phyloP scores from a whole-genome alignment of 2,329 filamentous ascomycete species.

The Fusarium sp. region DNA sequence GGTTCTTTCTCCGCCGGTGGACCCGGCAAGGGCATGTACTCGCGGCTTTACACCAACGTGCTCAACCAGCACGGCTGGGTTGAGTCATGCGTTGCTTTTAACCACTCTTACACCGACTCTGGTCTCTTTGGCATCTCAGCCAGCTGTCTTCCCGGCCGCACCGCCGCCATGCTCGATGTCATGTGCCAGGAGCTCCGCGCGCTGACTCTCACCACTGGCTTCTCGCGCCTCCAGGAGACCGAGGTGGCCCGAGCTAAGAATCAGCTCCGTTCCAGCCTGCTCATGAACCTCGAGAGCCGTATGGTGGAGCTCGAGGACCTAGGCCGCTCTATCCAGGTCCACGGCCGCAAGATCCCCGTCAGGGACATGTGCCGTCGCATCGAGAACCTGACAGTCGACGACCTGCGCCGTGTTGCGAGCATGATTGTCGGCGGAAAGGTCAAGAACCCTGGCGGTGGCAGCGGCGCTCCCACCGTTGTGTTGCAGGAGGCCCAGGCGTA shows the following conservation, averaged over 20 bases:
- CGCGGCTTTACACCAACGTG: constrained; percentile 95
- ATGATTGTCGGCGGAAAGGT: constrained; percentile 83
- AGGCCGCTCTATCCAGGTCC: constrained; percentile 95
- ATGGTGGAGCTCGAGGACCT: constrained; percentile 99
- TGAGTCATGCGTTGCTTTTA: constrained; percentile 94
- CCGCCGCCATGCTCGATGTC: constrained; percentile 88
- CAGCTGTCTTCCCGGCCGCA: constrained; percentile 82
- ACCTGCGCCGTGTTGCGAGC: constrained; percentile 84
- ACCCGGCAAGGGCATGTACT: constrained; percentile 99
- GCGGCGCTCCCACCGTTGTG: constrained; percentile 92
- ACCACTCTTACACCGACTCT: constrained; percentile 96
- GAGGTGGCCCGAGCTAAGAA: constrained; percentile 97
- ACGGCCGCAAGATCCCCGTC: constrained; percentile 91
- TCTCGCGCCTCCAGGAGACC: constrained; percentile 74
- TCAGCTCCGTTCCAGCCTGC: constrained; percentile 86
- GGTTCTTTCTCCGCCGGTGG: constrained; percentile 97
- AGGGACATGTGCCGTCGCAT: constrained; percentile 93
- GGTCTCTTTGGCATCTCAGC: constrained; percentile 95
- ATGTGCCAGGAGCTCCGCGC: constrained; percentile 91
- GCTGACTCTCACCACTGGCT: constrained; percentile 81
- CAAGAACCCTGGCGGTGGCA: constrained; percentile 79
- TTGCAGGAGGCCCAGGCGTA: constrained; percentile 89
- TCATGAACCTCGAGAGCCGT: constrained; percentile 97
- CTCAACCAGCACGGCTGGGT: constrained; percentile 98
- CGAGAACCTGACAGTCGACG: constrained; percentile 80